These are phyloP conservation scores for Vitellaria paradoxa DNA, from an alignment of 179 eudicot species.

Conservation along the genomic window DNA sequence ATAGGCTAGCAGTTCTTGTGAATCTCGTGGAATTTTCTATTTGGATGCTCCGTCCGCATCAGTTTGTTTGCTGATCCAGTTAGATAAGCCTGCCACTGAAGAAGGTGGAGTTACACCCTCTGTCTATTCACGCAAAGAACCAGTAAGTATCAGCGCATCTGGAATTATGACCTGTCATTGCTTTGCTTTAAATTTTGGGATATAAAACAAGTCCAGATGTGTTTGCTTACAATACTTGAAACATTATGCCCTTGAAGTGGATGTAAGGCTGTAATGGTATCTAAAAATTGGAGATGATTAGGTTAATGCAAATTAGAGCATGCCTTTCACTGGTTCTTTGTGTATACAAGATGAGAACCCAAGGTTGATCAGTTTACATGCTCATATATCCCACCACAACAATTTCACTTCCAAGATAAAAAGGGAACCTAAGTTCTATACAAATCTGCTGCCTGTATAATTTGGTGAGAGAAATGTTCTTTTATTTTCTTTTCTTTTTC, in stretches of 20 bases:
- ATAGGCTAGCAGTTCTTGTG: conserved; percentile 62
- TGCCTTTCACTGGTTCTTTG: not conserved
- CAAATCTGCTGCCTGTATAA: not conserved
- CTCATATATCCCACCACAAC: not conserved
- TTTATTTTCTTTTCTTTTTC: no score
- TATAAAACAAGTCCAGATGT: not conserved
- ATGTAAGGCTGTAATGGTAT: not conserved
- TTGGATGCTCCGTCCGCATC: conserved; percentile 98
- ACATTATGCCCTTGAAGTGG: not conserved
- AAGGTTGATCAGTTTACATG: not conserved
- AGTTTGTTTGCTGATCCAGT: conserved; percentile 88
- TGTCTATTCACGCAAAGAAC: conserved; percentile 98
- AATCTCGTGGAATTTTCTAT: conserved; percentile 81
- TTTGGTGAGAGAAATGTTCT: not conserved
- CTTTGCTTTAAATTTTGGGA: not conserved
- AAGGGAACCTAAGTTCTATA: not conserved
- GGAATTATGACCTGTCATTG: not conserved
- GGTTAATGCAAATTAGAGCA: not conserved
- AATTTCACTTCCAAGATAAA: not conserved
- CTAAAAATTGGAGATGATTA: not conserved
- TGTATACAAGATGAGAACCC: not conserved
- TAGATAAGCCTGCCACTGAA: conserved; percentile 97
- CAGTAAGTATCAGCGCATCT: conserved; percentile 43
- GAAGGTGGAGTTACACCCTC: conserved; percentile 97
- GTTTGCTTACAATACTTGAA: not conserved